Percentiles rank a stretch among this genome's conserved stretches.
Conservation (phyloP, 805 yeast genomes). For the Tetrapisispora phaffii region DNA sequence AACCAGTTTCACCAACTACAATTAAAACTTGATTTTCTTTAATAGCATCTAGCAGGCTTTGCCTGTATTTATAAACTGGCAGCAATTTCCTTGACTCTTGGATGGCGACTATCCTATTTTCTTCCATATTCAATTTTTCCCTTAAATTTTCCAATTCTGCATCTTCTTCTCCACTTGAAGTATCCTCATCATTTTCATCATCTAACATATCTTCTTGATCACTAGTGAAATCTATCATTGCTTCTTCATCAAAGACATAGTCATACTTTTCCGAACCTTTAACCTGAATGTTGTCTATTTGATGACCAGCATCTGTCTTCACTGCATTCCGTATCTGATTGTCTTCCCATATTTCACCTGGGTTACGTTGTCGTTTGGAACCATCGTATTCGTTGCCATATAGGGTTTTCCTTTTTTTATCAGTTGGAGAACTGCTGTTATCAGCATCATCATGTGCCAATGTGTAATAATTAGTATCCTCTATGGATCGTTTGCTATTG, state of each 20-base stretch:
- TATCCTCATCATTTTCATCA: conserved; percentile 29
- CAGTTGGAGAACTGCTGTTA: conserved; percentile 7
- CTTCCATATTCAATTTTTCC: conserved; percentile 20
- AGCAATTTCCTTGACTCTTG: conserved; percentile 51
- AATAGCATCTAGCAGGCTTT: conserved; percentile 51
- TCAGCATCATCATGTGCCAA: conserved; percentile 50
- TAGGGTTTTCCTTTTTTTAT: conserved; percentile 39
- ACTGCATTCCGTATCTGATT: conserved; percentile 24
- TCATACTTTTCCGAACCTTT: conserved; percentile 43
- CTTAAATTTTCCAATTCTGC: conserved; percentile 22
- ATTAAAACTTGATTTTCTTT: conserved; percentile 55
- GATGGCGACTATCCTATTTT: conserved; percentile 25
- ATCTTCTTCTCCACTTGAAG: conserved; percentile 23
- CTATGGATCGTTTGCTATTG: neutral
- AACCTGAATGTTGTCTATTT: conserved; percentile 17
- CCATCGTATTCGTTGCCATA: conserved; percentile 24
- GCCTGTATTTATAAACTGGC: conserved; percentile 64
- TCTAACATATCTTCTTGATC: conserved; percentile 29
- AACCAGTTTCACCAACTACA: conserved; percentile 83
- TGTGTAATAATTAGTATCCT: conserved; percentile 26
- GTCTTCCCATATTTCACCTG: conserved; percentile 31
- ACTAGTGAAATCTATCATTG: conserved; percentile 45
- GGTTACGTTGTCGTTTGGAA: conserved; percentile 5
- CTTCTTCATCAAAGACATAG: conserved; percentile 63
- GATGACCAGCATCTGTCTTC: conserved; percentile 9